Base-by-base conservation (phyloP, 1,284 basidiomycete genomes). In the Xerocomus nothofagi region DNA sequence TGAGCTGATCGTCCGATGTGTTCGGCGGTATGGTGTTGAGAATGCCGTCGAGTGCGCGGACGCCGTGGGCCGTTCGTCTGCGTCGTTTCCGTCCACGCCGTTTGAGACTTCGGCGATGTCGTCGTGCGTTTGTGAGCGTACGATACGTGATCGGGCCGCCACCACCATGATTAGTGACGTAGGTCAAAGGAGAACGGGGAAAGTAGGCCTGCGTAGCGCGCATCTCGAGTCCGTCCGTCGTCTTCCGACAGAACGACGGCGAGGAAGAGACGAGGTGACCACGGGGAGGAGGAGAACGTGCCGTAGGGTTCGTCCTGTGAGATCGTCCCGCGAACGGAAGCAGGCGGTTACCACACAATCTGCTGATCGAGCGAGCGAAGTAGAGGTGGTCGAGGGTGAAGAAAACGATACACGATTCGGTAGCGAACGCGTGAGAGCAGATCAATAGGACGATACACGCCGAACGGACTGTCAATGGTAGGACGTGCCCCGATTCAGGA, bases 151-250 rank as follows among this genome's bases (percentile, higher is more conserved):
- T 73, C 21, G 56, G 61, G 27, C 84, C 81, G 41, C 84, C 83
- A 23, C 78, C 82, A 27, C 86, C 86, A 55, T 72, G 76, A 63
- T 91, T 91, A 26, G 86, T 87, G 46, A 86, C 74, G 55, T 80
- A 71, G 29, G n/a, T 81, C 76, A 59, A 80, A 81, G 17, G 63
- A 58, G 42, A 84, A 61, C 30, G 39, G 6, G 10, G 57, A 15
- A 8, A 31, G 34, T 3, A 91, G 91, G 3, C 89, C 88, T 36
- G 87, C 84, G 62, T 82, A 88, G 50, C 70, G 68, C 15, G 70
- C 70, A 51, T 81, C 74, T 54, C 69, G 62, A 56, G 74, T 66
- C 49, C 70, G 67, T 39, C 77, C 67, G 61, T 79, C 72, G 48
- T 76, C 73, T 56, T 78, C 51, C 5, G 55, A 12, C 21, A 53